Base-by-base conservation (phyloP, 2,329 filamentous ascomycete genomes). In the Phyllosticta paracitricarpa region DNA sequence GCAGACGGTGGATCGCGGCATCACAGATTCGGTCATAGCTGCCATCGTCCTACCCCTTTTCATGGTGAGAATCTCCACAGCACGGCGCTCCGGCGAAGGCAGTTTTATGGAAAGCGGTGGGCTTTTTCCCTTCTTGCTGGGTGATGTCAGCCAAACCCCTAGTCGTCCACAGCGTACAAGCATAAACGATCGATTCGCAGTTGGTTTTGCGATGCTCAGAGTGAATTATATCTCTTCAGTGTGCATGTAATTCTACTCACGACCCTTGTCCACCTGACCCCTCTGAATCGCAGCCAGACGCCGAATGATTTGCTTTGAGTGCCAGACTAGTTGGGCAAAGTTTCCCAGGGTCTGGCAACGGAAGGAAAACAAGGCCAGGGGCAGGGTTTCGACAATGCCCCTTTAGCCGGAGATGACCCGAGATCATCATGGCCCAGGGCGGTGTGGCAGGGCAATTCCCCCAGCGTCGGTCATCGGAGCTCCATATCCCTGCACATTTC, bases 1-100 rank as follows among this genome's bases (percentile, higher is more conserved):
- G 26, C 6, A 5, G 12, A 5, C 33, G 9, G 33, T 17, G 9
- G 33, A 12, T 35, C 3, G 14, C 33, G 9, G 33, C 33, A 12
- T 17, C 5, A 35, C 9, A 35, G 14, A 17, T 12, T 2, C 14
- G 33, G 33, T 40, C 33, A 4, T 17, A 40, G 33, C 33, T 40
- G 33, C 33, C 33, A 17, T 40, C 33, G 12, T 30, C 28, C 33
- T 3, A 4, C 33, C 33, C 33, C 4, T 40, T 40, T 17, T 40
- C 33, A 10, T 12, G 33, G 33, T 17, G 33, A 40, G 10, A 17
- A 2, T 40, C 33, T 40, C 1, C 51, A 60, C 58, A 60, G 58
- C 58, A 53, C 58, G 58, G 58, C 58, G 58, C 58, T 56, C 56
- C 54, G 58, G 58, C 58, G 53, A 60, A 56, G 2, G 14, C 10